phyloP scores from a whole-genome alignment of 1,284 basidiomycete species.

The Golubevia sp. region DNA sequence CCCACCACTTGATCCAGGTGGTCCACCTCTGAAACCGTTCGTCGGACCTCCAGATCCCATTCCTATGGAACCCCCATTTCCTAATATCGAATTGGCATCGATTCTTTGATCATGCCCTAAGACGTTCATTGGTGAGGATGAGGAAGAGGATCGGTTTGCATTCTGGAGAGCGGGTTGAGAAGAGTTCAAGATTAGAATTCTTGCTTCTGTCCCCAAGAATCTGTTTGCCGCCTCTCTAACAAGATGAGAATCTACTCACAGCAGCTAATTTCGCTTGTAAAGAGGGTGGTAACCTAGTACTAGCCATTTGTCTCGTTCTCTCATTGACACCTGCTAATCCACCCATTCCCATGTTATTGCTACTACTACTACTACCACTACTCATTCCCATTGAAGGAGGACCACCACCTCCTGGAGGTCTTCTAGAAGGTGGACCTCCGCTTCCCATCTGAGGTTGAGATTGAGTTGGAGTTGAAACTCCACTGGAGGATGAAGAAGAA shows the following conservation, averaged over 20 bases:
- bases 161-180: constrained; percentile 10
- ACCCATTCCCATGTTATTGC: constrained; percentile 7
- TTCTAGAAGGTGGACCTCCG: too few species aligned
- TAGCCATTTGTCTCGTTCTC: constrained; percentile 42
- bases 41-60: constrained; percentile 4
- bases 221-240: too few species aligned
- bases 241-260: constrained; percentile 66
- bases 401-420: too few species aligned
- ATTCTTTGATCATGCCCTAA: constrained; percentile 42
- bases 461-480: too few species aligned
- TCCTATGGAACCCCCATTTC: neutral
- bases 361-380: neutral
- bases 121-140: constrained; percentile 11
- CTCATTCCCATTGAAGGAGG: too few species aligned
- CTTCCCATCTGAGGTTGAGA: too few species aligned
- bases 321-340: constrained; percentile 12
- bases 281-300: constrained; percentile 70
- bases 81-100: constrained; percentile 35
- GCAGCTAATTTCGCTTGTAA: constrained; percentile 92
- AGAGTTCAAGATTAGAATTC: neutral
- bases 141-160: constrained; percentile 25
- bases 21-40: neutral
- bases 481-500: too few species aligned
- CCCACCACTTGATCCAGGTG: neutral
- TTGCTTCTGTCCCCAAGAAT: too few species aligned